Conservation (phyloP, 192 early-diverging fungal genomes). For the Backusella liffmaniae region DNA sequence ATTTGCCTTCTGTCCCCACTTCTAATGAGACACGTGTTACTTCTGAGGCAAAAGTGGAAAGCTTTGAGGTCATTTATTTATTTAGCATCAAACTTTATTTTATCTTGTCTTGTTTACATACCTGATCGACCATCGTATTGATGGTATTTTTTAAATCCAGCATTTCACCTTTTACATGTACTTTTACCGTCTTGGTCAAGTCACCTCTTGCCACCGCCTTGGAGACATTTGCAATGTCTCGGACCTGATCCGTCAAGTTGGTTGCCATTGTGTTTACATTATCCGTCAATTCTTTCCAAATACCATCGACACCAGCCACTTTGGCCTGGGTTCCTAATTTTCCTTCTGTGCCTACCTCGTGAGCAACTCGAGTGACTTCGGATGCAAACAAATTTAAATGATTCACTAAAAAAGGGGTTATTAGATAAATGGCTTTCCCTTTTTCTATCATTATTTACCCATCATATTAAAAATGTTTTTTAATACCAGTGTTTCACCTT, state of each 20-base stretch:
- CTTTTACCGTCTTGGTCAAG: constrained; percentile 58
- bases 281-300: constrained; percentile 65
- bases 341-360: constrained; percentile 69
- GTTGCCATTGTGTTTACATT: constrained; percentile 72
- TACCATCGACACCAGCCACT: constrained; percentile 59
- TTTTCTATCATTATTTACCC: constrained; percentile 1
- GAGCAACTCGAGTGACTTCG: constrained; percentile 51
- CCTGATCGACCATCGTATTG: constrained; percentile 68
- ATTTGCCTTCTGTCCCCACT: constrained; percentile 53
- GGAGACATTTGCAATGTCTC: constrained; percentile 64
- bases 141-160: constrained; percentile 64
- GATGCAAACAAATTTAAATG: constrained; percentile 42
- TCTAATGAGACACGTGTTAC: constrained; percentile 36
- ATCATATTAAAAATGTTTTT: constrained; percentile 60
- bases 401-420: constrained; percentile 39
- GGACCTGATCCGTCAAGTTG: constrained; percentile 66
- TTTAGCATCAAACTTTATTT: background rate
- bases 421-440: background rate
- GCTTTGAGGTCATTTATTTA: constrained; percentile 22
- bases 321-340: constrained; percentile 62
- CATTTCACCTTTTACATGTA: constrained; percentile 64
- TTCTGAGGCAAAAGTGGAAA: constrained; percentile 38
- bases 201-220: constrained; percentile 65
- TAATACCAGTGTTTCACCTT: constrained; percentile 56
- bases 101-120: constrained; percentile 19